Conservation (phyloP, 768 basidiomycete genomes). For the Artomyces pyxidatus region DNA sequence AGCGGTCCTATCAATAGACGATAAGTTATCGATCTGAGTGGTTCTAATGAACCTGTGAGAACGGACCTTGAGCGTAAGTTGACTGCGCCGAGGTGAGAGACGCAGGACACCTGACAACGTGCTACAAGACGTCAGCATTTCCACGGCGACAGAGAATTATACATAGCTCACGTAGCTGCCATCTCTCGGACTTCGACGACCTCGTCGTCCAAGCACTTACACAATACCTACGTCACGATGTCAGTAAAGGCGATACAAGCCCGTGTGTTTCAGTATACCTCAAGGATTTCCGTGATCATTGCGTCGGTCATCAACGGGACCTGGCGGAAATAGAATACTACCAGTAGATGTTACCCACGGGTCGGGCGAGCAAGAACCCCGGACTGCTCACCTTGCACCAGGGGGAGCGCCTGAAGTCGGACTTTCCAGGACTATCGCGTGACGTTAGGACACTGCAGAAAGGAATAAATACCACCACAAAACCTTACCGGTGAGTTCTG, state of each 20-base stretch:
- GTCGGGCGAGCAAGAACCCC: neutral
- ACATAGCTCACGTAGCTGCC: constrained; percentile 63
- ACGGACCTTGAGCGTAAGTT: constrained; percentile 60
- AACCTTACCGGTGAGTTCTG: constrained; percentile 59
- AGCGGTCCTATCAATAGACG: constrained; percentile 49
- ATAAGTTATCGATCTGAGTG: constrained; percentile 29
- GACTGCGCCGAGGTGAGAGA: constrained; percentile 70
- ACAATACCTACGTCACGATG: constrained; percentile 50
- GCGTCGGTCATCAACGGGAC: constrained; percentile 70
- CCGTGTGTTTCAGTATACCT: constrained; percentile 35
- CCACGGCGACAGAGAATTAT: neutral
- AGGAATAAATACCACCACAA: neutral
- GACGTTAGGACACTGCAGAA: constrained; percentile 4
- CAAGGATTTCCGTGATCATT: constrained; percentile 72
- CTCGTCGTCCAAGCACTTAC: constrained; percentile 77
- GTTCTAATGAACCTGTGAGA: constrained; percentile 12
- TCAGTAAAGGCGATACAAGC: constrained; percentile 1
- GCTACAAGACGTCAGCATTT: constrained; percentile 23
- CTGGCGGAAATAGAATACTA: constrained; percentile 85
- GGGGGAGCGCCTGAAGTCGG: constrained; percentile 75
- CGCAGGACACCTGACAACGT: constrained; percentile 80
- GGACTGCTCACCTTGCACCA: constrained; percentile 55
- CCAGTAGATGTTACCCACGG: neutral
- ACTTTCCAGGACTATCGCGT: constrained; percentile 72
- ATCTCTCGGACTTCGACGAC: constrained; percentile 87